phyloP scores from a whole-genome alignment of 495 filamentous ascomycete species.

The Penicillium cinerascens region DNA sequence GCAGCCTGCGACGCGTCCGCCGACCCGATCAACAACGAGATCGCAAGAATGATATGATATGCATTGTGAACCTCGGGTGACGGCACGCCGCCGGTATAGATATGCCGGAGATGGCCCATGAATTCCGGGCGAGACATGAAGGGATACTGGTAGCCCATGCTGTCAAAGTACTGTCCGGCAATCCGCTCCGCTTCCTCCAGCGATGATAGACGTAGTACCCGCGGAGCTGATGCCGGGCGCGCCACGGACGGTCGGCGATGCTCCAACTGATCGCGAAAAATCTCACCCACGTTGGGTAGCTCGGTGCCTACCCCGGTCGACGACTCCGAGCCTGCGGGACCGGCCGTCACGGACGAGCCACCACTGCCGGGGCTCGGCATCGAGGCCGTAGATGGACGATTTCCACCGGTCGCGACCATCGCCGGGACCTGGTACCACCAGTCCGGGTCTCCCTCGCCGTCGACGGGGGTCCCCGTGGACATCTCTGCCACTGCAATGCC shows the following conservation, averaged over 20 bases:
- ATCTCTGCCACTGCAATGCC: constrained; percentile 36
- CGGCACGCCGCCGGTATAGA: constrained; percentile 37
- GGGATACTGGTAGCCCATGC: constrained; percentile 45
- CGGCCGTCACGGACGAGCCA: constrained; percentile 21
- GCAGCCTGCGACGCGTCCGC: constrained; percentile 31
- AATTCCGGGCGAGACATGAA: constrained; percentile 41
- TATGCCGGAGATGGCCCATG: constrained; percentile 33
- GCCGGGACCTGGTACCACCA: constrained; percentile 45
- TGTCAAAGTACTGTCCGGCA: constrained; percentile 40
- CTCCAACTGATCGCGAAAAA: constrained; percentile 45
- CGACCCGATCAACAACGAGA: constrained; percentile 37
- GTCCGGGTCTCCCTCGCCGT: constrained; percentile 38
- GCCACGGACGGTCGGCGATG: constrained; percentile 39
- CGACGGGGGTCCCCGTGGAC: constrained; percentile 32
- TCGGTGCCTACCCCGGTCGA: constrained; percentile 30
- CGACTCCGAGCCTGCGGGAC: constrained; percentile 15
- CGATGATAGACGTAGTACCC: constrained; percentile 36
- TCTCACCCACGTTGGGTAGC: constrained; percentile 44
- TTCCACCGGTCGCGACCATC: constrained; percentile 36
- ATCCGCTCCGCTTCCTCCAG: constrained; percentile 41
- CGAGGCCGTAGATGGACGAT: constrained; percentile 11
- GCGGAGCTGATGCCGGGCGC: constrained; percentile 34
- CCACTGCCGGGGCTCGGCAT: constrained; percentile 25
- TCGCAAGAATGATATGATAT: constrained; percentile 45
- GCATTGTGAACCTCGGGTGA: constrained; percentile 36